These are phyloP conservation scores for Suillus discolor DNA, from an alignment of 768 basidiomycete species.

Conservation along the genomic window DNA sequence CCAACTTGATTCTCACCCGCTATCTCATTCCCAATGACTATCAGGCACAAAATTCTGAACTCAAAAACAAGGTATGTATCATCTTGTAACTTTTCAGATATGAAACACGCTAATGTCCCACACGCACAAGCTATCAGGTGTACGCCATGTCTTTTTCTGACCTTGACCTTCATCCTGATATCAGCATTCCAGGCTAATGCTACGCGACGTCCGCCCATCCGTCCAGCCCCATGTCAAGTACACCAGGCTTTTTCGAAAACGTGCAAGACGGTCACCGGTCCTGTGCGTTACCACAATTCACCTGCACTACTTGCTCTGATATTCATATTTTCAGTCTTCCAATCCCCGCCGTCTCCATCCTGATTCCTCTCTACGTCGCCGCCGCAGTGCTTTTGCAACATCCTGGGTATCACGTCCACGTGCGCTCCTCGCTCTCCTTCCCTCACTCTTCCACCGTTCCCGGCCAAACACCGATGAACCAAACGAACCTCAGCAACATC, in stretches of 20 bases:
- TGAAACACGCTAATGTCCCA: neutral
- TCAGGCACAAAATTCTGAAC: neutral
- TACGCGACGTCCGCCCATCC: neutral
- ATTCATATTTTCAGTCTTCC: too few relatives aligned
- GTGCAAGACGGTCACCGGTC: neutral
- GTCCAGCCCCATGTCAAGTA: neutral
- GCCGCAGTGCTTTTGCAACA: neutral
- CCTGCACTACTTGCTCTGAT: too few relatives aligned
- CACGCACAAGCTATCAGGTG: neutral
- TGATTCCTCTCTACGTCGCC: too few relatives aligned
- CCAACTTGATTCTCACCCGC: too few relatives aligned
- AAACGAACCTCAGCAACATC: too few relatives aligned
- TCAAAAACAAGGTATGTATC: neutral
- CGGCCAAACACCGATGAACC: neutral
- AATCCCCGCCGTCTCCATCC: too few relatives aligned
- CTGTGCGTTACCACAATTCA: neutral
- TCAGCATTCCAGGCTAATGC: neutral
- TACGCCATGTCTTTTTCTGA: neutral
- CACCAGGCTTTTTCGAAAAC: neutral
- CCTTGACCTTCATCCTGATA: neutral
- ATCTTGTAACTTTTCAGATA: neutral
- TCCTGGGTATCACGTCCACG: neutral
- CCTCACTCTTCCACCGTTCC: neutral
- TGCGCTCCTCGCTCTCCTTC: neutral
- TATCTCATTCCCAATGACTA: neutral